Percentiles rank a stretch among this genome's conserved stretches.
phyloP scores from a whole-genome alignment of 495 filamentous ascomycete genomes.

The Tuber indicum region DNA sequence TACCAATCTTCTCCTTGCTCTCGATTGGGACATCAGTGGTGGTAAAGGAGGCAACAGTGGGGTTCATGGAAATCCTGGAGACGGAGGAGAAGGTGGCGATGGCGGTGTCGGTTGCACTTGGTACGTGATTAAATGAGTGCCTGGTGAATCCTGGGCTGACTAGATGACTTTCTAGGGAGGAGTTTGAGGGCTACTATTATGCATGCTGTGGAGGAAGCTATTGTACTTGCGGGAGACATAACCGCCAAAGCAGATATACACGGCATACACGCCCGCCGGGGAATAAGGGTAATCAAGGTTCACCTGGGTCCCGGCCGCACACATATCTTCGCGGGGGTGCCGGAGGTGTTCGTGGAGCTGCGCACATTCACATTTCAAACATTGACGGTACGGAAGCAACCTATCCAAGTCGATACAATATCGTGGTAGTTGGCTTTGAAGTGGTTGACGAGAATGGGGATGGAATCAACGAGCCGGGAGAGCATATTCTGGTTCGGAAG shows the following conservation, averaged over 20 bases:
- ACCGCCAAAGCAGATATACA: slow-evolving; percentile 7
- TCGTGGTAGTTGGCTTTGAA: slow-evolving; percentile 45
- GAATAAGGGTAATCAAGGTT: slow-evolving; percentile 36
- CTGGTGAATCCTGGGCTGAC: neutral
- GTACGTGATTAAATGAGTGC: slow-evolving; percentile 2
- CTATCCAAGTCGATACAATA: slow-evolving; percentile 43
- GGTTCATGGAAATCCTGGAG: slow-evolving; percentile 40
- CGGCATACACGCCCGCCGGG: slow-evolving; percentile 22
- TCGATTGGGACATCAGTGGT: slow-evolving; percentile 41
- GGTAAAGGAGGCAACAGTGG: slow-evolving; percentile 38
- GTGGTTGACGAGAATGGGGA: slow-evolving; percentile 48
- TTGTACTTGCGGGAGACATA: slow-evolving; percentile 29
- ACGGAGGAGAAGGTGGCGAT: slow-evolving; percentile 37
- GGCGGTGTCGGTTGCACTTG: slow-evolving; percentile 21
- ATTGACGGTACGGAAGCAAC: slow-evolving; percentile 39
- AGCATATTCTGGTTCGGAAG: slow-evolving; percentile 45
- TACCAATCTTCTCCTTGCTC: slow-evolving; percentile 40
- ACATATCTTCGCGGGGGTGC: slow-evolving; percentile 34
- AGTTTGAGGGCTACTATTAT: slow-evolving; percentile 25
- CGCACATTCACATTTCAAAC: slow-evolving; percentile 41
- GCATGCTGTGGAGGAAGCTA: slow-evolving; percentile 26
- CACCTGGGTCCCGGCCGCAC: slow-evolving; percentile 24
- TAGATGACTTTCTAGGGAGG: slow-evolving; percentile 15
- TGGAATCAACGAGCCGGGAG: slow-evolving; percentile 48
- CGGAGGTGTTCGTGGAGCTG: slow-evolving; percentile 35